phyloP scores from a whole-genome alignment of 345 rosid species.

The Clarkia xantiana region DNA sequence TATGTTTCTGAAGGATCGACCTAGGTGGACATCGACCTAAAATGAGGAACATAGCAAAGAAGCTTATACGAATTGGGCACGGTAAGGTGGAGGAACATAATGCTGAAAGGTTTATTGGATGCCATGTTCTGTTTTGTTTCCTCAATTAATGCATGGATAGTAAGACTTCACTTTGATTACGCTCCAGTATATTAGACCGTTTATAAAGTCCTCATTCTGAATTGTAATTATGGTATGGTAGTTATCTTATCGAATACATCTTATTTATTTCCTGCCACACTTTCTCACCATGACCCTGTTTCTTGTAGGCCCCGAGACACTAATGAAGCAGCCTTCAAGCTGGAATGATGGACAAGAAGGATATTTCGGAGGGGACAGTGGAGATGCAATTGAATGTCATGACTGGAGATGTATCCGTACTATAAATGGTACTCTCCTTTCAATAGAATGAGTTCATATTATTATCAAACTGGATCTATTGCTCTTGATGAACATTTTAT shows the following conservation, averaged over 20 bases:
- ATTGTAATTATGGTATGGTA: no score
- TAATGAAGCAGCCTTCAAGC: constrained; percentile 55
- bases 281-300: background rate
- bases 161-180: no score
- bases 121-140: no score
- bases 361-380: constrained; percentile 46
- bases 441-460: background rate
- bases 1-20: constrained; percentile 38
- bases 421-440: constrained; percentile 37
- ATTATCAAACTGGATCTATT: no score
- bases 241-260: no score
- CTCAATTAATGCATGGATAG: no score
- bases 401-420: constrained; percentile 89
- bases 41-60: constrained; percentile 75
- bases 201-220: no score
- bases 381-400: constrained; percentile 82
- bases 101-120: background rate
- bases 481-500: no score
- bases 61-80: constrained; percentile 76
- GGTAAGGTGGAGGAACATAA: constrained; percentile 29
- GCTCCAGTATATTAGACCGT: no score
- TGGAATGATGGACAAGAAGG: constrained; percentile 22
- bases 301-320: constrained; percentile 66
- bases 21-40: constrained; percentile 81
- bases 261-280: no score